Evolutionary conservation across 257 asterid genomes (phyloP).

Genomic region (Plantago major): DNA sequence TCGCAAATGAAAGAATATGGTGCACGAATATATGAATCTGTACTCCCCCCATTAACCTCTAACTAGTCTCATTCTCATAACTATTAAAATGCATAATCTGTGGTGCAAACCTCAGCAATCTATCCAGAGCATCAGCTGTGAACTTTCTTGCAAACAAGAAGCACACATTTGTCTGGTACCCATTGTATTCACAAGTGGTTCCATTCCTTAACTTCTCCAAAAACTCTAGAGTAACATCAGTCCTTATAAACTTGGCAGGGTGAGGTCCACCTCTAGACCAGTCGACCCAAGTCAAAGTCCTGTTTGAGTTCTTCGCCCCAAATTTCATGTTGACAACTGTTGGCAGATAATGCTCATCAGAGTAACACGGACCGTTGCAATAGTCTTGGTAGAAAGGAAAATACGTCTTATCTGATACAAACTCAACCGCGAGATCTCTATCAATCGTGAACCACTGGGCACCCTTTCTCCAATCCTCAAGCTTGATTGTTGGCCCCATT

Average conservation of each 20-base stretch:
- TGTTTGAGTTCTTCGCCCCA: slow-evolving; percentile 37
- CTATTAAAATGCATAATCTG: slow-evolving; percentile 55
- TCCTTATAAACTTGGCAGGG: slow-evolving; percentile 46
- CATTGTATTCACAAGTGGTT: slow-evolving; percentile 58
- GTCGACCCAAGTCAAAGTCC: slow-evolving; percentile 74
- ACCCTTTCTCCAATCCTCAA: slow-evolving; percentile 75
- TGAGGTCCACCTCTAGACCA: slow-evolving; percentile 93
- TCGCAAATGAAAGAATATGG: slow-evolving; percentile 21
- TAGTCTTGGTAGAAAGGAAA: slow-evolving; percentile 41
- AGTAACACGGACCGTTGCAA: slow-evolving; percentile 55
- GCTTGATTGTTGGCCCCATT: slow-evolving; percentile 52
- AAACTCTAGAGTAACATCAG: slow-evolving; percentile 36
- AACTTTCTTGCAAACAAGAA: slow-evolving; percentile 85
- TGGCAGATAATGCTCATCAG: slow-evolving; percentile 86
- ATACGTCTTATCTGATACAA: slow-evolving; percentile 43
- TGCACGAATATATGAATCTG: not conserved
- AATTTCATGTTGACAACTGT: slow-evolving; percentile 52
- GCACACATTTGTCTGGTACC: slow-evolving; percentile 44
- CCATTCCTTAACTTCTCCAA: slow-evolving; percentile 54
- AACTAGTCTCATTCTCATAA: too few species aligned
- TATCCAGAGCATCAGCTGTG: slow-evolving; percentile 44
- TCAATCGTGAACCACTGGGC: slow-evolving; percentile 89
- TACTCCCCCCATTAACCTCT: not conserved
- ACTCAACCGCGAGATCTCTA: slow-evolving; percentile 56
- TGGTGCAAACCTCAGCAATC: slow-evolving; percentile 71